Percentiles rank a stretch among this genome's conserved stretches.
phyloP scores from a whole-genome alignment of 495 filamentous ascomycete genomes.

The Hamigera avellanea region DNA sequence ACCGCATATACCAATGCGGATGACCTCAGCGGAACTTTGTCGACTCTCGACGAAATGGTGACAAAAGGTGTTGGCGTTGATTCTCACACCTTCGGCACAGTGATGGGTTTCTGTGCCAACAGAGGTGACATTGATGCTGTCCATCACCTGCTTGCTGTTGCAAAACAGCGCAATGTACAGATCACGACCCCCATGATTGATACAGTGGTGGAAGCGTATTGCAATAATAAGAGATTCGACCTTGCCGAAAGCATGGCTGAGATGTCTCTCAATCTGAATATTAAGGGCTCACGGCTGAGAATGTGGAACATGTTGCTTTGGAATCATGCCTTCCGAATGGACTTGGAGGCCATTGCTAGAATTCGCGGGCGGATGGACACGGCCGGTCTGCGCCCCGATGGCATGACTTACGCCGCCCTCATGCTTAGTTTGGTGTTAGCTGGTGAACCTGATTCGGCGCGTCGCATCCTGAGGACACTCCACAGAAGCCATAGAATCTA shows the following conservation, averaged over 20 bases:
- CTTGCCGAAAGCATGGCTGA: constrained; percentile 53
- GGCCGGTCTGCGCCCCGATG: constrained; percentile 45
- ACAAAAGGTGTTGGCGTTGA: constrained; percentile 34
- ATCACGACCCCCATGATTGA: constrained; percentile 44
- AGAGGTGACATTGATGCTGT: constrained; percentile 64
- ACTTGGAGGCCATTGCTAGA: constrained; percentile 47
- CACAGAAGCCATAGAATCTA: constrained; percentile 46
- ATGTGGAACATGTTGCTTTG: constrained; percentile 74
- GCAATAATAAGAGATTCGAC: constrained; percentile 45
- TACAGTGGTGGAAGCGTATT: constrained; percentile 55
- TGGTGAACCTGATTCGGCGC: constrained; percentile 52
- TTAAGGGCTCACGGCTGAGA: constrained; percentile 37
- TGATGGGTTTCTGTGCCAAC: constrained; percentile 61
- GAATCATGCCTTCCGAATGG: constrained; percentile 52
- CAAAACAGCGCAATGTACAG: constrained; percentile 28
- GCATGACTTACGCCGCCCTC: constrained; percentile 60
- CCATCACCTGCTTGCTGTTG: constrained; percentile 47
- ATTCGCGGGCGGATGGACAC: constrained; percentile 52
- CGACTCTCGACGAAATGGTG: constrained; percentile 46
- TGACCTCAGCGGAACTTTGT: constrained; percentile 52
- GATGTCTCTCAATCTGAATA: constrained; percentile 22
- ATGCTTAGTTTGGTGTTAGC: constrained; percentile 56
- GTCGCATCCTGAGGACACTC: constrained; percentile 47
- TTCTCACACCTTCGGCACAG: constrained; percentile 49
- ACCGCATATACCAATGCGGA: constrained; percentile 53